phyloP scores from a whole-genome alignment of 1,139 yeast genomes.

The Taphrina populina region DNA sequence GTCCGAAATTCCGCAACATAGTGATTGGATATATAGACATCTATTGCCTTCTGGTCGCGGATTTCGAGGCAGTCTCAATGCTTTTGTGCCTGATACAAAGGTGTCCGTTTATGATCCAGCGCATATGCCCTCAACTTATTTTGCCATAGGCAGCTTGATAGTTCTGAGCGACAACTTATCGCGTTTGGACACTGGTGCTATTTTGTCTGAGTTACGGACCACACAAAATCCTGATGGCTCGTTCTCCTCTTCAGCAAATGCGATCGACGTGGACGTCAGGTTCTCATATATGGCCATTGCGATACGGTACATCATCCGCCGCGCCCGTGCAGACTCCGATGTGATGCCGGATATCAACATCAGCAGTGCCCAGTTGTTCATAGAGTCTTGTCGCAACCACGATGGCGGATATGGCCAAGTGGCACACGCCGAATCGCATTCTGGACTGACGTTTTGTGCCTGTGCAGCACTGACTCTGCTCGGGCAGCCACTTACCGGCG shows the following conservation, averaged over 20 bases:
- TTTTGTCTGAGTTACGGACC: conserved; percentile 53
- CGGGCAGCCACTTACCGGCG: conserved; percentile 38
- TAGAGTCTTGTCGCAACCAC: conserved; percentile 51
- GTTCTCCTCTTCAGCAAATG: conserved; percentile 45
- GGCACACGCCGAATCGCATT: conserved; percentile 67
- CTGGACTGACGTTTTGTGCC: conserved; percentile 87
- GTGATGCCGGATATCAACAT: conserved; percentile 50
- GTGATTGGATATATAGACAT: conserved; percentile 54
- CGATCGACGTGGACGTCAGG: conserved; percentile 71
- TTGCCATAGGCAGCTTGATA: conserved; percentile 52
- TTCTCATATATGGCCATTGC: conserved; percentile 72
- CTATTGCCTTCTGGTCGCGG: conserved; percentile 51
- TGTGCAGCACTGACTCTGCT: conserved; percentile 60
- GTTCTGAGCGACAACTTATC: conserved; percentile 39
- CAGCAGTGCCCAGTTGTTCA: conserved; percentile 48
- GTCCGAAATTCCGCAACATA: conserved; percentile 43
- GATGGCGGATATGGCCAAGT: conserved; percentile 69
- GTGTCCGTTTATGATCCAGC: conserved; percentile 55
- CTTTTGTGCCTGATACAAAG: conserved; percentile 23
- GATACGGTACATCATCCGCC: conserved; percentile 57
- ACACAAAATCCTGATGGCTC: conserved; percentile 41
- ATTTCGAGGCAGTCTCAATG: conserved; percentile 51
- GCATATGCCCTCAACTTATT: conserved; percentile 66
- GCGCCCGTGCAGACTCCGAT: conserved; percentile 46
- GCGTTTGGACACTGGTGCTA: conserved; percentile 39